Evolutionary conservation across 768 basidiomycete genomes (phyloP), one percentile per base, ranked within the genome.

Genomic region (Clitopilus passeckerianus): DNA sequence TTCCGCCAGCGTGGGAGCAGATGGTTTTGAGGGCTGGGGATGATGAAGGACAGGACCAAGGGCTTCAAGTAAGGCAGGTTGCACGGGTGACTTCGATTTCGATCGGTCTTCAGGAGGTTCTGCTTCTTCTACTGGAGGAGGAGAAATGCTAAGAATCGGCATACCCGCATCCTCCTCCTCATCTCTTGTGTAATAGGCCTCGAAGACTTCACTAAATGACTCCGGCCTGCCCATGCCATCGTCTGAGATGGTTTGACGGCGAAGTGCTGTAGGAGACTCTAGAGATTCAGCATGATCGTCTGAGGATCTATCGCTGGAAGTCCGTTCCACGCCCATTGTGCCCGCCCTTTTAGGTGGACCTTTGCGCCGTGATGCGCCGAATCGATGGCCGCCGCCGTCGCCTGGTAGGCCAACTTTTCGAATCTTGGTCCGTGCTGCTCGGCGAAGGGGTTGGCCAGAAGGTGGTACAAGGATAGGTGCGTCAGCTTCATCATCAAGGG

Each of bases 341-440:
- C 67, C 67, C 14, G 66, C 63, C 59, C 71, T 70, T 60, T 66
- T 59, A 15, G 72, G 67, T 14, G 68, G 68, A 16, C 73, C 74
- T 50, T 50, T 50, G 52, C 80, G 68, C 57, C 80, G 73, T 15
- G 77, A 74, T 23, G 83, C 72, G 34, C 81, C 80, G 73, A 95
- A 95, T 10, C 93, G 87, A 79, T 92, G 92, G 1, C 91, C 91
- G 34, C 83, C 86, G 10, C 89, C 90, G 71, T 91, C 92, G 22
- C 86, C 90, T 14, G 83, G 80, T 6, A 89, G 71, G 5, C 85
- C 83, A 14, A 87, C 79, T 75, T 98, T 99, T 34, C 96, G 89
- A 65, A 98, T 97, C 77, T 94, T 95, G 0, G 97, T 99, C 14
- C 96, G 86, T 4, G 94, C 94, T 9, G 94, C 85, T 35, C 97